Evolutionary conservation across 768 basidiomycete species (phyloP), one percentile per base, ranked within the genome.

Genomic region (Tylopilus rubrobrunneus): DNA sequence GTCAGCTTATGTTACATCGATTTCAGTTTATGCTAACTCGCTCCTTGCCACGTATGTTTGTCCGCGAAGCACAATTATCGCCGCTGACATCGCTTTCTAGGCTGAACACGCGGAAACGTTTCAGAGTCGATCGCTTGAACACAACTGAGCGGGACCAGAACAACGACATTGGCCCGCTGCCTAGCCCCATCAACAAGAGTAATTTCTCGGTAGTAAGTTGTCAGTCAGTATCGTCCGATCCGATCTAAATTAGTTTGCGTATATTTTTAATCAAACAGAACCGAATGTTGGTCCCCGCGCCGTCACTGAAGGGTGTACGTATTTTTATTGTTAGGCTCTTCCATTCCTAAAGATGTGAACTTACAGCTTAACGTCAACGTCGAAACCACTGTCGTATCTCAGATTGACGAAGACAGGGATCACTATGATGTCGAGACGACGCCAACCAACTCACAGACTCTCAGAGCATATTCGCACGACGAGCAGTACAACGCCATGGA

Each of bases 301-400:
- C 64, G n/a, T 37, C 66, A 0, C 62, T 55, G 21, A 70, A 55
- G 47, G 62, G 48, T 10, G 68, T 70, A 45, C 2, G 68, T 60
- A 23, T 23, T 28, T 1, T 48, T 50, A 11, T 23, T 45, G 0
- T 47, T 17, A 5, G 19, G 19, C 34, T 1, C 10, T 59, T 11
- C 29, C 15, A 11, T 41, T 21, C 5, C 28, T 58, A 8, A 52
- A 5, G 7, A 17, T 11, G 0, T 10, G 0, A 5, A 57, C 58
- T 9, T 61, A 15, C 66, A 62, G 42, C 56, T 70, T 3, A 69
- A 71, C 14, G 68, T 70, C 56, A 70, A 70, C 41, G 70, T 70
- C 4, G 68, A 70, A 25, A 70, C 69, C 0, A 70, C 70, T 4
- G 56, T 71, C 14, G 64, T 70, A 5, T 69, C 68, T 12, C 64